Evolutionary conservation across 192 early-diverging fungal genomes (phyloP).

Genomic region (Backusella sp.): DNA sequence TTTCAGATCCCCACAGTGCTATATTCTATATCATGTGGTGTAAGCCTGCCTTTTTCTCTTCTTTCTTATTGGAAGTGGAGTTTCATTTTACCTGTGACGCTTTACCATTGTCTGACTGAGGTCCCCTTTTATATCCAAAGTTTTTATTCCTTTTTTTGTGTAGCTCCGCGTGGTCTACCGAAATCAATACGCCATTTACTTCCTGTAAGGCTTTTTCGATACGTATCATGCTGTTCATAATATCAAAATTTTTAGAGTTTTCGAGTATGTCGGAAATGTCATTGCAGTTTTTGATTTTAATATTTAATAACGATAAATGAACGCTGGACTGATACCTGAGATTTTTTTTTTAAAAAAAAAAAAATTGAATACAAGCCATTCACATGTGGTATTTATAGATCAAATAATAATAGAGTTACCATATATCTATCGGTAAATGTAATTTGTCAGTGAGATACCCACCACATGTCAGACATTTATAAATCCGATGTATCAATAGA

Average conservation of each 20-base stretch:
- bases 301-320: background rate
- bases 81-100: conserved; percentile 20
- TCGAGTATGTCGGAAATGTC: background rate
- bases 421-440: conserved; percentile 7
- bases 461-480: background rate
- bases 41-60: background rate
- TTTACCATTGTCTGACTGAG: background rate
- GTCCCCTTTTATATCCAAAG: background rate
- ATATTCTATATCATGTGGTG: background rate
- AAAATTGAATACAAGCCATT: too few relatives aligned
- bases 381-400: background rate
- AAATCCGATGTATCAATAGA: background rate
- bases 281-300: conserved; percentile 9
- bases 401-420: background rate
- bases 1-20: background rate
- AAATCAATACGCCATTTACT: background rate
- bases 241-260: background rate
- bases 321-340: conserved; percentile 12
- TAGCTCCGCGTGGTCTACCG: background rate
- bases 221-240: background rate
- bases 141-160: background rate
- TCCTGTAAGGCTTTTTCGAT: conserved; percentile 4
- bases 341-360: too few relatives aligned
- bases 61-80: background rate
- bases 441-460: background rate